Base-by-base conservation (phyloP, 352 stramenopile genomes). In the Phytophthora brassicae region DNA sequence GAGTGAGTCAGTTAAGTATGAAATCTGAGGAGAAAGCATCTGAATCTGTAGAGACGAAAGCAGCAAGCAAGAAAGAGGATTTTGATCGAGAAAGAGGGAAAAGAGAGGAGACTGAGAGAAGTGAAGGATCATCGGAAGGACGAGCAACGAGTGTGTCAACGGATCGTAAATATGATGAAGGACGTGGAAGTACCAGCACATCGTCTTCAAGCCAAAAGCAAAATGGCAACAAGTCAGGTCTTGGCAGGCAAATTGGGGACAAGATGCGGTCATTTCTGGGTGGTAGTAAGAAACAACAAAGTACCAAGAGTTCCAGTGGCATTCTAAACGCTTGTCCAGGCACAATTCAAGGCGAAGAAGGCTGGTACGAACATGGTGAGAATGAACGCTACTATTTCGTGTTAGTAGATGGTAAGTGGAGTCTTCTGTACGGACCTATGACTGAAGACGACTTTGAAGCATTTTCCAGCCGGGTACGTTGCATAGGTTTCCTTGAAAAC, bases 381-480 rank as follows among this genome's bases (percentile, higher is more conserved):
- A 89, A 89, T 42, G 86, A 93, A 62, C 83, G 86, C 36, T 94
- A 94, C 64, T 94, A 94, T 66, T 94, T 94, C 56, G 66, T 92
- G 16, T 73, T 92, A 17, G 44, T 92, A 31, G 83, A 94, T 49
- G 71, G 76, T 65, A 94, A 92, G 68, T 94, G 85, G 85, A 92
- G 79, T 72, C 69, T 94, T 59, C 70, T 94, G 12, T 94, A 94
- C 56, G 85, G 85, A 1, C 83, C 83, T 20, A 92, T 94, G 79
- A 90, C 75, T 33, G 83, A 94, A 57, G 83, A 94, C 35, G 84
- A 92, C 66, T 94, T 90, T 57, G 85, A 92, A 44, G 9, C 70
- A 13, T 92, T 84, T 69, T 89, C 77, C 45, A 82, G 74, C 62
- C 83, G 88, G 78, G 85, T 94, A 68, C n/a, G 56, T 45, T 20